Conservation (phyloP, 192 early-diverging fungal species). For the Backusella tuberculispora region DNA sequence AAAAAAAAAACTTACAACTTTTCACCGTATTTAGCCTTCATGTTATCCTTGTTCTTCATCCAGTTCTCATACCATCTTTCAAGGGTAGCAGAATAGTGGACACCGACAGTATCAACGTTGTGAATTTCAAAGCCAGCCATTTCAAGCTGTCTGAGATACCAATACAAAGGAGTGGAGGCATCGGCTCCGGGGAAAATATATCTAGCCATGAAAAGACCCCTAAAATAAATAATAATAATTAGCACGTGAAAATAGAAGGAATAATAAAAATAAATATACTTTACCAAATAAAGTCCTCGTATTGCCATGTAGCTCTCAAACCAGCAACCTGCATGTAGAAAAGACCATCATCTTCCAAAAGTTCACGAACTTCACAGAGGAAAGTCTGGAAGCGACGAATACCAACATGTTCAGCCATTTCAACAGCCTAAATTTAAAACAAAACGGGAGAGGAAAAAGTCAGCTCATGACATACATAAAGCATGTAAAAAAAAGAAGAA, state of each 20-base stretch:
- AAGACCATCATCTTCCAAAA: constrained; percentile 96
- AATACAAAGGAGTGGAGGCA: constrained; percentile 94
- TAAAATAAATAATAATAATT: constrained; percentile 9
- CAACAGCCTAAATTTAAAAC: constrained; percentile 60
- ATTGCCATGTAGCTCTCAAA: constrained; percentile 72
- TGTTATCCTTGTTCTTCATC: constrained; percentile 89
- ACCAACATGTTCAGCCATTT: constrained; percentile 99
- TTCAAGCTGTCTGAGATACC: constrained; percentile 95
- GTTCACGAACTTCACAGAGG: constrained; percentile 88
- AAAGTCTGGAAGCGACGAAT: constrained; percentile 90
- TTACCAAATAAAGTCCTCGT: constrained; percentile 67
- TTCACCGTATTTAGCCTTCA: constrained; percentile 85
- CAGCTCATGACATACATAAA: not conserved
- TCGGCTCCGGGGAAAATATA: constrained; percentile 99
- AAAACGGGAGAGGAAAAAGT: not conserved
- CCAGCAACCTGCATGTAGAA: constrained; percentile 99
- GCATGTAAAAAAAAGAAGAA: not conserved
- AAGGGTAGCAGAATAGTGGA: constrained; percentile 97
- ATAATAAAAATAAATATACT: not conserved
- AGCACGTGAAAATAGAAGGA: not conserved
- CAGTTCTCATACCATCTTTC: constrained; percentile 98
- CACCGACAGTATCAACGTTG: constrained; percentile 87
- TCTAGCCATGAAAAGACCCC: constrained; percentile 99
- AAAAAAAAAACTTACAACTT: constrained; percentile 63
- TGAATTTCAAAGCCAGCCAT: constrained; percentile 92